phyloP scores from a whole-genome alignment of 371 early-diverging fungal genomes.

The Mortierella sp. region DNA sequence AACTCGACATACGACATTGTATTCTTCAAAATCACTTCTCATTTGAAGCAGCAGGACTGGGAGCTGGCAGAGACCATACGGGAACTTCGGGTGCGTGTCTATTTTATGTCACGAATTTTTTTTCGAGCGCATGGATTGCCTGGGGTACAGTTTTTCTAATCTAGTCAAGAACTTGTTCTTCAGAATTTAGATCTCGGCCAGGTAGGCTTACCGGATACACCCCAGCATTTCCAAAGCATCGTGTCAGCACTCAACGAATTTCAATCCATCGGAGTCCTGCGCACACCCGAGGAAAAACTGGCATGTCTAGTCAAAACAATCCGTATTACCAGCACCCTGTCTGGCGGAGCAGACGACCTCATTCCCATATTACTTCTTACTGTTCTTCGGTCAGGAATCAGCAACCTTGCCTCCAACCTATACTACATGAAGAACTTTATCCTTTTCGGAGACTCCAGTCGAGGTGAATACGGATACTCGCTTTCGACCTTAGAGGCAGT shows the following conservation, averaged over 20 bases:
- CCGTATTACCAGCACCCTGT: constrained; percentile 33
- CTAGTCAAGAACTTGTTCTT: neutral
- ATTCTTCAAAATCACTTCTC: constrained; percentile 68
- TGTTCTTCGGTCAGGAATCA: constrained; percentile 65
- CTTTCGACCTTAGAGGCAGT: constrained; percentile 71
- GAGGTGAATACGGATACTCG: constrained; percentile 69
- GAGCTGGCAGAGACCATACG: constrained; percentile 59
- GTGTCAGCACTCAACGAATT: constrained; percentile 62
- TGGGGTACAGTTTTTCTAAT: neutral
- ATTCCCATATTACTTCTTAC: constrained; percentile 68
- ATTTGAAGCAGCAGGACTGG: constrained; percentile 59
- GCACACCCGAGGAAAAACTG: constrained; percentile 70
- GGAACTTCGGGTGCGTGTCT: constrained; percentile 51
- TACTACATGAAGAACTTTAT: constrained; percentile 71
- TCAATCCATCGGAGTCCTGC: constrained; percentile 64
- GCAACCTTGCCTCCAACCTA: constrained; percentile 68
- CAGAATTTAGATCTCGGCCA: constrained; percentile 66
- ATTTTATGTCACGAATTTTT: neutral
- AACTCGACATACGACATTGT: constrained; percentile 71
- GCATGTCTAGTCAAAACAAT: constrained; percentile 63
- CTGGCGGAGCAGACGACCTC: constrained; percentile 63
- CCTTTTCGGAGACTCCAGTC: constrained; percentile 59
- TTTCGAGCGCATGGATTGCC: neutral
- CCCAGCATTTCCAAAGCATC: constrained; percentile 58
- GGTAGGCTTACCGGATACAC: constrained; percentile 61